Conservation (phyloP, 345 rosid species). For the Hibiscus mutabilis region DNA sequence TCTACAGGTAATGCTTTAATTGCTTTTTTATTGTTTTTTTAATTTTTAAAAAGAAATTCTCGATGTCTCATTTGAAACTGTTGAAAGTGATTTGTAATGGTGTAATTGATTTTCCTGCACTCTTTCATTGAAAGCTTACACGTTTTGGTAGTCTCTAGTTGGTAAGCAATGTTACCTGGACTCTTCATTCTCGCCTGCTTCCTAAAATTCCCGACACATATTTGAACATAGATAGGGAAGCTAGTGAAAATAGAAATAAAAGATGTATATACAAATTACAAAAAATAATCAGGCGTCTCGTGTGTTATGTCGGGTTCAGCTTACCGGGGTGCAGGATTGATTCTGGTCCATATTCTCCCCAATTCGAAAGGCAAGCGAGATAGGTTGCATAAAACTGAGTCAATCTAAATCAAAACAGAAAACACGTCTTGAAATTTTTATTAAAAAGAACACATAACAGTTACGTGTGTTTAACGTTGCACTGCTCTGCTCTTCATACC, state of each 20-base stretch:
- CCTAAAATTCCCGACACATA: too few species aligned
- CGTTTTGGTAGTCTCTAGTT: background rate
- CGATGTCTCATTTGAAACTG: background rate
- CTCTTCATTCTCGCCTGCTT: too few species aligned
- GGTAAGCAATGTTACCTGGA: background rate
- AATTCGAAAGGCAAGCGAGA: conserved; percentile 8
- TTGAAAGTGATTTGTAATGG: background rate
- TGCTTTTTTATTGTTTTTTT: background rate
- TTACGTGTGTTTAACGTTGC: too few species aligned
- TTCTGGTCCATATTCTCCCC: conserved; percentile 18
- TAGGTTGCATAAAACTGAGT: too few species aligned
- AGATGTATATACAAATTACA: conserved; percentile 33
- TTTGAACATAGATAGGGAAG: too few species aligned
- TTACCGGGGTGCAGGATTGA: conserved; percentile 71
- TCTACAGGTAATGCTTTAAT: background rate
- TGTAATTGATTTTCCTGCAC: background rate
- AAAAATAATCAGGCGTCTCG: conserved; percentile 95
- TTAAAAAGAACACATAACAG: too few species aligned
- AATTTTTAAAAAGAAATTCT: background rate
- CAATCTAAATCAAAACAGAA: too few species aligned
- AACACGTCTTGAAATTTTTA: too few species aligned
- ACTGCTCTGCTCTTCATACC: too few species aligned
- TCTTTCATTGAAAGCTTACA: background rate
- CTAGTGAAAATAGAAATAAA: too few species aligned
- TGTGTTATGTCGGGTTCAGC: conserved; percentile 36